Evolutionary conservation across 2,329 filamentous ascomycete species (phyloP).

Genomic region (Epichloe uncinata): DNA sequence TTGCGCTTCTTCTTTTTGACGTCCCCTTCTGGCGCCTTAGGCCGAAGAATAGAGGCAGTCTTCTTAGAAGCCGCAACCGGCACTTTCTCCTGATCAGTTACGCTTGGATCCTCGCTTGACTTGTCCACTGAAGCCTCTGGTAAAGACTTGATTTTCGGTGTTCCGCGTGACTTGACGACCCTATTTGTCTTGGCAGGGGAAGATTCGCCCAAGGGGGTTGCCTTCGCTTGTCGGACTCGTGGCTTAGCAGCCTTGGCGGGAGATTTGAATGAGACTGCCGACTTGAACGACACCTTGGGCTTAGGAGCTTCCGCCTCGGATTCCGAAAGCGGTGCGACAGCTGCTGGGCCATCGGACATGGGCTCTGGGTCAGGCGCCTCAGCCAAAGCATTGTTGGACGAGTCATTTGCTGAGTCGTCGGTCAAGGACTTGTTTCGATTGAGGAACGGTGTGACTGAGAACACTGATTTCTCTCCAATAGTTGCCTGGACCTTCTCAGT

Average conservation of each 20-base stretch:
- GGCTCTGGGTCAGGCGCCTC: conserved; percentile 20
- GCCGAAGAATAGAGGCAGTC: conserved; percentile 6
- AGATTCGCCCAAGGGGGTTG: conserved; percentile 30
- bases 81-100: conserved; percentile 19
- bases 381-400: conserved; percentile 9
- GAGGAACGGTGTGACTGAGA: conserved; percentile 89
- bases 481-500: conserved; percentile 28
- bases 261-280: conserved; percentile 1
- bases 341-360: not conserved
- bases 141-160: conserved; percentile 3
- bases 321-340: conserved; percentile 6
- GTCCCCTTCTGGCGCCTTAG: conserved; percentile 19
- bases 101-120: conserved; percentile 24
- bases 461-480: conserved; percentile 75
- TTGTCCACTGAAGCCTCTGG: conserved; percentile 20
- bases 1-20: conserved; percentile 61
- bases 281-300: conserved; percentile 8
- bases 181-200: conserved; percentile 32
- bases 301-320: conserved; percentile 13
- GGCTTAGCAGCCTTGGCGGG: conserved; percentile 18
- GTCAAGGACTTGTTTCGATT: conserved; percentile 53
- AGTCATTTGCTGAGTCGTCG: conserved; percentile 21
- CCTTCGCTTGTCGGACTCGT: conserved; percentile 32
- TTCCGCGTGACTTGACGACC: conserved; percentile 3
- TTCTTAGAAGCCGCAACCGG: conserved; percentile 4